Evolutionary conservation across 2,329 filamentous ascomycete species (phyloP), one percentile per base, ranked within the genome.

Genomic region (Hymenoscyphus albidus): DNA sequence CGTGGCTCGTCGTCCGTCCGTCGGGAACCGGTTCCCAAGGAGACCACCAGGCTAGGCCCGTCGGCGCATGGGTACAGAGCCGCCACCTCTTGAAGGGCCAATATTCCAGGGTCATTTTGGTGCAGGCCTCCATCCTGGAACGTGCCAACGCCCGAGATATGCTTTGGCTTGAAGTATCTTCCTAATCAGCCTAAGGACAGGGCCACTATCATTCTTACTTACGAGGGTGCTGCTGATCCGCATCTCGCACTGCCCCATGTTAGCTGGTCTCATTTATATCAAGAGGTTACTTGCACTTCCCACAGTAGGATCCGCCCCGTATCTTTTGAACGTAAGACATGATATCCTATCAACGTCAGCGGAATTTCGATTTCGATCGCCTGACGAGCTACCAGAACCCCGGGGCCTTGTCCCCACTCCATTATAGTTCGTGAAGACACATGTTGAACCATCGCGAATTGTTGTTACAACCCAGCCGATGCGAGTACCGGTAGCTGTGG

Each of bases 31-130:
- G 66, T 70, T 5, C 65, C 68, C 18, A 71, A 57, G 16, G 65
- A 70, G 16, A 72, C 60, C 16, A 70, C 56, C 51, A 69, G 58
- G 32, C 64, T 63, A 32, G 67, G 62, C 58, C 68, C 60, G 58
- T 62, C 39, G 42, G 60, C 59, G 13, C 44, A n/a, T 44, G 65
- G 68, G 39, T 63, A 71, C 39, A 71, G 60, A 16, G 63, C 54
- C 31, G 58, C 58, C 32, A 64, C 62, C 58, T 71, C 65, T 54
- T 39, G 55, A 27, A 68, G 59, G 10, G 62, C 64, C 12, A 62
- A 48, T 44, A 62, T 64, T 3, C 61, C 44, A 2, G 62, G 67
- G 44, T 68, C 59, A 32, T 68, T 67, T 22, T 65, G 18, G 2
- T 61, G 59, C 6, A 62, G 59, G 5, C 66, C 64, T 2, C 39